These are phyloP conservation scores for Boletus huronensis DNA, from an alignment of 768 basidiomycete genomes.

Conservation along the genomic window DNA sequence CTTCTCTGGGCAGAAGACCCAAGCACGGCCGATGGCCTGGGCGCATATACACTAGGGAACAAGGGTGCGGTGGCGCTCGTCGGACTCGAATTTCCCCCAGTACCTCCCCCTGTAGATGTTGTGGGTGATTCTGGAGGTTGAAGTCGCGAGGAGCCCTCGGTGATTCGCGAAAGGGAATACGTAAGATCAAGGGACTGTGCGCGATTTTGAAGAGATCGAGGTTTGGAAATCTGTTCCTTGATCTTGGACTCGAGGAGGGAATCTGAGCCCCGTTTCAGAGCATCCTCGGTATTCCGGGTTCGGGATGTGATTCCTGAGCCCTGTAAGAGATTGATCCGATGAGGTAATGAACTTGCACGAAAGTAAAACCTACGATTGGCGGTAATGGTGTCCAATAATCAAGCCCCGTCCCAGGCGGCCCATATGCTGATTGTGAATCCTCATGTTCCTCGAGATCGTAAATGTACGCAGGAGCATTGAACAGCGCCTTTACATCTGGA, in stretches of 20 bases:
- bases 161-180: conserved; percentile 77
- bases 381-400: conserved; percentile 79
- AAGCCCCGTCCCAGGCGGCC: conserved; percentile 45
- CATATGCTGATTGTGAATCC: conserved; percentile 58
- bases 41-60: conserved; percentile 83
- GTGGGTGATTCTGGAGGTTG: conserved; percentile 79
- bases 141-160: conserved; percentile 58
- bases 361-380: conserved; percentile 57
- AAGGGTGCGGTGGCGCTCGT: conserved; percentile 72
- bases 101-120: conserved; percentile 67
- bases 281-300: conserved; percentile 68
- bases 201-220: conserved; percentile 78
- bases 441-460: conserved; percentile 76
- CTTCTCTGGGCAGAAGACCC: conserved; percentile 44
- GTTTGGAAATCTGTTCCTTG: conserved; percentile 71
- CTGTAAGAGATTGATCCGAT: conserved; percentile 33
- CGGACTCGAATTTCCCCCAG: conserved; percentile 76
- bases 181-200: conserved; percentile 90
- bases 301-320: conserved; percentile 68
- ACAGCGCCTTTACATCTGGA: conserved; percentile 92
- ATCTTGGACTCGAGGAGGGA: conserved; percentile 81
- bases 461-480: conserved; percentile 81
- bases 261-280: conserved; percentile 78
- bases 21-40: conserved; percentile 48
- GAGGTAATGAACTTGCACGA: conserved; percentile 15